Percentiles rank a stretch among this genome's conserved stretches.
These are phyloP conservation scores for Cucurbita ficifolia DNA, from an alignment of 306 rosid species.

Conservation along the genomic window DNA sequence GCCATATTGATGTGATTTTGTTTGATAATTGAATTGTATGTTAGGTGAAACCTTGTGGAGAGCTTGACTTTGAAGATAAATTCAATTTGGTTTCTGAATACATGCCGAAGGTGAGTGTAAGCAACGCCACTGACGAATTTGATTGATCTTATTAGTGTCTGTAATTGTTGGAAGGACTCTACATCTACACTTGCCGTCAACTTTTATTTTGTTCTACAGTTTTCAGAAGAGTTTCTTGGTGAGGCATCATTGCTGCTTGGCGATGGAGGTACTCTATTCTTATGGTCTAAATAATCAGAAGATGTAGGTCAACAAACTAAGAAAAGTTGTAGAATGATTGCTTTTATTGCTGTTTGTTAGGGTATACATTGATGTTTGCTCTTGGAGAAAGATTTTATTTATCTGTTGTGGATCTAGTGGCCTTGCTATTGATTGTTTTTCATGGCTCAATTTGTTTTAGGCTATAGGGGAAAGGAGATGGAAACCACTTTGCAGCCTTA, in stretches of 20 bases:
- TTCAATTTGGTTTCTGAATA: conserved; percentile 36
- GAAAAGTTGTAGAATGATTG: neutral
- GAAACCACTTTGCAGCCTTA: conserved; percentile 19
- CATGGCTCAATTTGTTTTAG: conserved; percentile 14
- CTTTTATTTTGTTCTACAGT: conserved; percentile 19
- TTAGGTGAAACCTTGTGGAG: conserved; percentile 57
- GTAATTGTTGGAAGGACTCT: neutral
- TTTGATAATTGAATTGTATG: neutral
- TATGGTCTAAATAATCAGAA: neutral
- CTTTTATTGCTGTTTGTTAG: neutral
- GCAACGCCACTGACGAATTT: neutral
- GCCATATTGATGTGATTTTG: neutral
- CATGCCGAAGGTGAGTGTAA: conserved; percentile 32
- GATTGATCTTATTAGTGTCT: neutral
- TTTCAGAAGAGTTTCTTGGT: conserved; percentile 46
- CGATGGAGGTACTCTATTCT: conserved; percentile 15
- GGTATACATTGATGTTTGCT: neutral
- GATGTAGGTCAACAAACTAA: neutral
- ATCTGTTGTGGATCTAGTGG: neutral
- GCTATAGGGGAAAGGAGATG: conserved; percentile 16
- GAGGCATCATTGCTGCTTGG: conserved; percentile 28
- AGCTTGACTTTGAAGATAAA: conserved; percentile 33
- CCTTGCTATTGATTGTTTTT: neutral
- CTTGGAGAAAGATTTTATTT: neutral
- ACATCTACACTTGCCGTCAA: neutral